Conservation (phyloP, 345 rosid species). For the Psidium guajava region DNA sequence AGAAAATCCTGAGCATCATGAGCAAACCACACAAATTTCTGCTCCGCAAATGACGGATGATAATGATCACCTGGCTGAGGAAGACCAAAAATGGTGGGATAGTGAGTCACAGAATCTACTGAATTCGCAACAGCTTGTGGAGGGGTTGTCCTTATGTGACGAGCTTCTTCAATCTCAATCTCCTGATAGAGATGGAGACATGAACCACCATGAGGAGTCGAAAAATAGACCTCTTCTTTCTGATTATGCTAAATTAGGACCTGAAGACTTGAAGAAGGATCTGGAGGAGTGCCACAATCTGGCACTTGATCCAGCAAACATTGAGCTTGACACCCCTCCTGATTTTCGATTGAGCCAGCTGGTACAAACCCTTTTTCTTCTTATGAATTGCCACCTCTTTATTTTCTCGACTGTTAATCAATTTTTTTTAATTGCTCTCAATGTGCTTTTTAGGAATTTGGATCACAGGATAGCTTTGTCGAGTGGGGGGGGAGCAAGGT, state of each 20-base stretch:
- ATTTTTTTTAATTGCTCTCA: not conserved
- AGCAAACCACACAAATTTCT: slow-evolving; percentile 13
- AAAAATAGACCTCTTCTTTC: slow-evolving; percentile 42
- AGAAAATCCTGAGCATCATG: slow-evolving; percentile 9
- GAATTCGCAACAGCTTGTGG: slow-evolving; percentile 88
- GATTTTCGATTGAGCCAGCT: slow-evolving; percentile 93
- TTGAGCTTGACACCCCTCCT: slow-evolving; percentile 87
- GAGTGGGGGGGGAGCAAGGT: slow-evolving; percentile 68
- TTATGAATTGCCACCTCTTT: not conserved
- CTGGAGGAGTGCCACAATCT: slow-evolving; percentile 79
- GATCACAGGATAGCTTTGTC: slow-evolving; percentile 82
- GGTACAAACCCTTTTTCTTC: slow-evolving; percentile 19
- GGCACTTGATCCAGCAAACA: slow-evolving; percentile 58
- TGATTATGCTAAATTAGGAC: slow-evolving; percentile 65
- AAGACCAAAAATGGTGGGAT: slow-evolving; percentile 71
- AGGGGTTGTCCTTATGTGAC: slow-evolving; percentile 75
- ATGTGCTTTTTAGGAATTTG: slow-evolving; percentile 51
- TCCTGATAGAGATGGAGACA: slow-evolving; percentile 42
- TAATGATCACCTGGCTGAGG: slow-evolving; percentile 34
- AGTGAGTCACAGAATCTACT: slow-evolving; percentile 59
- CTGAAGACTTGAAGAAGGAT: slow-evolving; percentile 73
- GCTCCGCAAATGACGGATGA: slow-evolving; percentile 14
- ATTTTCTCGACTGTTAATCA: not conserved
- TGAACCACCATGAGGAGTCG: slow-evolving; percentile 13
- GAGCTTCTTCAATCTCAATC: slow-evolving; percentile 78